Percentiles rank a stretch among this genome's conserved stretches.
phyloP scores from a whole-genome alignment of 164 flowering plant genomes.

The Nymphaea thermarum region DNA sequence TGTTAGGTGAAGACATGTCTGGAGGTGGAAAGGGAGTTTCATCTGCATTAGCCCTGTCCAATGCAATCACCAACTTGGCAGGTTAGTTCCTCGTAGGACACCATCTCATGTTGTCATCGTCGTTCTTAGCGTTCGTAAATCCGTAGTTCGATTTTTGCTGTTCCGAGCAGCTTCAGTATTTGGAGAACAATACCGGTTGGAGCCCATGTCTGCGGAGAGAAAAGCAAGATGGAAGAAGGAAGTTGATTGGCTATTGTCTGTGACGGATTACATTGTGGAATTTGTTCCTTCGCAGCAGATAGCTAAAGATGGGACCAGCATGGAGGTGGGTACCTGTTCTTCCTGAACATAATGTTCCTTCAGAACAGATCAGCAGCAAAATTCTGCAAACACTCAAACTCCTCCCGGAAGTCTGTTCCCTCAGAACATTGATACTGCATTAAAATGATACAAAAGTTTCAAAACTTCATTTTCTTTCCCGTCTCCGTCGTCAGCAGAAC shows the following conservation, averaged over 20 bases:
- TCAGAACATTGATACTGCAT: too few species aligned
- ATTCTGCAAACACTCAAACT: too few species aligned
- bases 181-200: slow-evolving; percentile 63
- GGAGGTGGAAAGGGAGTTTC: slow-evolving; percentile 94
- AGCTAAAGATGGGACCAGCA: slow-evolving; percentile 46
- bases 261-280: slow-evolving; percentile 86
- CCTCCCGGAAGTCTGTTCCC: too few species aligned
- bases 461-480: too few species aligned
- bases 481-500: too few species aligned
- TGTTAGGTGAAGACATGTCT: slow-evolving; percentile 96
- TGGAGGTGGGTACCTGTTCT: slow-evolving; percentile 43
- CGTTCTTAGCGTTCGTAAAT: neutral
- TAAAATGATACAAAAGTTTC: too few species aligned
- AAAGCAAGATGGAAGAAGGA: slow-evolving; percentile 79
- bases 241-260: slow-evolving; percentile 84
- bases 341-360: neutral
- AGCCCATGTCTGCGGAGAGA: slow-evolving; percentile 69
- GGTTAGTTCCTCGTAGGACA: slow-evolving; percentile 23
- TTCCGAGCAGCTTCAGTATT: slow-evolving; percentile 63
- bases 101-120: neutral
- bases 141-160: neutral
- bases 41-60: slow-evolving; percentile 89
- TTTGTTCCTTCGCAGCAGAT: slow-evolving; percentile 76
- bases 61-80: slow-evolving; percentile 85
- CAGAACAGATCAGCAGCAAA: too few species aligned